A percentile compares a stretch with the other conserved stretches of the same genome.
Conservation (phyloP, 2,329 filamentous ascomycete species). For the Pseudogymnoascus sp. region DNA sequence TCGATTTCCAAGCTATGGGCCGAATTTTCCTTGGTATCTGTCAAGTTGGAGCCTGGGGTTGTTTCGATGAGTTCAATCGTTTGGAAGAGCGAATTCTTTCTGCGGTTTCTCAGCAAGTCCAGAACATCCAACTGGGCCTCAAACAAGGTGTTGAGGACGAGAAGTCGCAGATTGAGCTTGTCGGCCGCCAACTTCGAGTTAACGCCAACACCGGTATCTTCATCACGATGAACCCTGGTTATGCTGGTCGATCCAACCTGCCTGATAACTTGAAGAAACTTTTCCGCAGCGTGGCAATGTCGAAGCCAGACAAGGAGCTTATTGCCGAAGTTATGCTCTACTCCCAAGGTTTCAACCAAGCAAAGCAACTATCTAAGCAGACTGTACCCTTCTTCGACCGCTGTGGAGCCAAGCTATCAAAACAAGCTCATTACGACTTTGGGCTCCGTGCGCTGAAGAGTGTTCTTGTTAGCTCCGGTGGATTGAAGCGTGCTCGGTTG, state of each 20-base stretch:
- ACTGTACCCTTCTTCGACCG: constrained; percentile 98
- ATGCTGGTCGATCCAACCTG: constrained; percentile 94
- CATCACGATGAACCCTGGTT: constrained; percentile 99
- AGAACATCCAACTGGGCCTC: constrained; percentile 96
- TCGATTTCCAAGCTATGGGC: constrained; percentile 99
- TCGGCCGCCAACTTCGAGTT: constrained; percentile 82
- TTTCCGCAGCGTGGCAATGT: constrained; percentile 99
- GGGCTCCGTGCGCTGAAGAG: constrained; percentile 96
- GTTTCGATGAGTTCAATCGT: constrained; percentile 99
- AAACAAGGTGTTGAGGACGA: constrained; percentile 76
- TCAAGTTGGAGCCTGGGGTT: constrained; percentile 98
- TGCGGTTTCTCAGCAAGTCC: constrained; percentile 96
- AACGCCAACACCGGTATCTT: constrained; percentile 96
- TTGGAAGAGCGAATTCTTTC: constrained; percentile 96
- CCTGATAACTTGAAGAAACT: constrained; percentile 99
- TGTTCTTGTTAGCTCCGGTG: constrained; percentile 94
- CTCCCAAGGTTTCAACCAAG: constrained; percentile 97
- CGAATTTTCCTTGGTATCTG: constrained; percentile 99
- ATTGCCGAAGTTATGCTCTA: constrained; percentile 99
- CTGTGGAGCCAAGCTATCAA: constrained; percentile 73
- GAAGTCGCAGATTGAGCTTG: constrained; percentile 85
- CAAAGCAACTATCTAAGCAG: constrained; percentile 87
- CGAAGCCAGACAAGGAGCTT: constrained; percentile 97
- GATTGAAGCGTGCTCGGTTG: constrained; percentile 80
- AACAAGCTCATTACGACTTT: constrained; percentile 98